Evolutionary conservation across 73 alveolate species (phyloP).

Genomic region (Stentor roeselii): DNA sequence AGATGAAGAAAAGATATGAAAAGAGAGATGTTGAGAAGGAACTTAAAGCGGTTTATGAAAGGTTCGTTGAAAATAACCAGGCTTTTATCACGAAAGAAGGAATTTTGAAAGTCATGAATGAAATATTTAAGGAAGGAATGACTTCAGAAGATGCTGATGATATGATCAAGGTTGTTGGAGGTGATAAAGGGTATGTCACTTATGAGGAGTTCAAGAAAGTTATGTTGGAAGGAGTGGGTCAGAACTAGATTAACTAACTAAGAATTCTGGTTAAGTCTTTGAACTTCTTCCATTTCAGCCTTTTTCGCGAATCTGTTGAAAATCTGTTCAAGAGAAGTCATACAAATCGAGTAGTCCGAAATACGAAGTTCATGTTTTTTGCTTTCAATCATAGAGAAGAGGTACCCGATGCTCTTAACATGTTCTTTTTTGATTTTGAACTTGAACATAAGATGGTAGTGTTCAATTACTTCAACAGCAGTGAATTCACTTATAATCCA

Average conservation of each 20-base stretch:
- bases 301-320: constrained; percentile 74
- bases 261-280: background rate
- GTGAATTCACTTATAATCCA: constrained; percentile 31
- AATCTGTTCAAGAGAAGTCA: constrained; percentile 79
- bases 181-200: constrained; percentile 6
- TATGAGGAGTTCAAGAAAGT: constrained; percentile 21
- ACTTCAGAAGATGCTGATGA: constrained; percentile 15
- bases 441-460: constrained; percentile 45
- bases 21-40: constrained; percentile 15
- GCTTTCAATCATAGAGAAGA: constrained; percentile 79
- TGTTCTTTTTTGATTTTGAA: constrained; percentile 47
- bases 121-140: constrained; percentile 2
- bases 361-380: constrained; percentile 52
- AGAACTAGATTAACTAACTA: background rate
- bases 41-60: background rate
- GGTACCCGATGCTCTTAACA: constrained; percentile 74
- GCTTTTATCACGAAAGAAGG: constrained; percentile 12
- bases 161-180: constrained; percentile 13
- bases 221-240: constrained; percentile 8
- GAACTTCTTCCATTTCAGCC: constrained; percentile 37
- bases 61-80: background rate
- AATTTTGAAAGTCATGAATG: background rate
- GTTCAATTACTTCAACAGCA: constrained; percentile 45
- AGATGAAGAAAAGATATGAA: background rate
- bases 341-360: constrained; percentile 59